Conservation (phyloP, 805 yeast species). For the Hanseniaspora mollemarum region DNA sequence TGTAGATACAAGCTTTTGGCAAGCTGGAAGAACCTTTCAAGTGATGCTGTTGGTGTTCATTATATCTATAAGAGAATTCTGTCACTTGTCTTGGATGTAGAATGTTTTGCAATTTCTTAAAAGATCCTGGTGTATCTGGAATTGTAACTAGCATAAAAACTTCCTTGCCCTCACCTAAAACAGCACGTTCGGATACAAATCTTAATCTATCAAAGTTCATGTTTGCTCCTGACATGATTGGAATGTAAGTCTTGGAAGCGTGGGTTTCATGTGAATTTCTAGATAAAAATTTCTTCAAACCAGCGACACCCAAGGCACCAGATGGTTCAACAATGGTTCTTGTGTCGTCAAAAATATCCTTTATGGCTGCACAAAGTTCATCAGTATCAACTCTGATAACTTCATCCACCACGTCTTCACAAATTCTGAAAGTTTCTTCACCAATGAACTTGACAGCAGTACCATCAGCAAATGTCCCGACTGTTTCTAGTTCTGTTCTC, state of each 20-base stretch:
- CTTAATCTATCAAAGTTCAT: constrained; percentile 95
- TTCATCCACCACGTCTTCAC: constrained; percentile 74
- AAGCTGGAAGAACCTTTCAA: constrained; percentile 27
- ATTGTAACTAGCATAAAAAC: constrained; percentile 81
- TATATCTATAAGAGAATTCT: constrained; percentile 82
- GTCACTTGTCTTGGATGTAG: constrained; percentile 85
- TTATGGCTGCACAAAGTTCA: constrained; percentile 93
- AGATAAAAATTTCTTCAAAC: constrained; percentile 69
- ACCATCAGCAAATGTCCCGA: constrained; percentile 97
- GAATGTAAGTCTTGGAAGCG: constrained; percentile 58
- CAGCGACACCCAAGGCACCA: constrained; percentile 95
- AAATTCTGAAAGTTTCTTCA: constrained; percentile 77
- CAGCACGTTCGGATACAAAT: constrained; percentile 94
- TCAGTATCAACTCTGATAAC: constrained; percentile 77
- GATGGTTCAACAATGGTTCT: constrained; percentile 91
- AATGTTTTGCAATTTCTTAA: constrained; percentile 59
- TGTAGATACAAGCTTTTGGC: constrained; percentile 63
- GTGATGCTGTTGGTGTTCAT: constrained; percentile 31
- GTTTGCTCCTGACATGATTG: constrained; percentile 90
- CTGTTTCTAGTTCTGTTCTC: constrained; percentile 50
- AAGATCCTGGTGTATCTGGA: constrained; percentile 89
- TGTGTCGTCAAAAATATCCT: constrained; percentile 92
- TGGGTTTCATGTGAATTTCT: constrained; percentile 61
- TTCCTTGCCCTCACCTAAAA: constrained; percentile 96
- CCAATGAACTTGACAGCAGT: constrained; percentile 89